Base-by-base conservation (phyloP, 345 rosid genomes). In the Clarkia xantiana region DNA sequence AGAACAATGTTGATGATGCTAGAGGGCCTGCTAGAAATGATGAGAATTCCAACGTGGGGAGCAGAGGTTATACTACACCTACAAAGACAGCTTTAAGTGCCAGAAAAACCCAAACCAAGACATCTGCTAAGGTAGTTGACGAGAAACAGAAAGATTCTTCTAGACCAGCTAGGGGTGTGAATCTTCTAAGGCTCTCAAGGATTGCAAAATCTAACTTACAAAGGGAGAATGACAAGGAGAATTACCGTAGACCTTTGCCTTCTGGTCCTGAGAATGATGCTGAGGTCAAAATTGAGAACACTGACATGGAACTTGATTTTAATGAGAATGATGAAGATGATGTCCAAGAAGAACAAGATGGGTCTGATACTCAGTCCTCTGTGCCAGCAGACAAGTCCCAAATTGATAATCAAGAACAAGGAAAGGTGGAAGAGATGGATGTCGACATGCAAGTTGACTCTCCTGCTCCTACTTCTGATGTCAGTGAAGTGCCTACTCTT, bases 231-330 rank as follows among this genome's bases (percentile, higher is more conserved):
- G 96, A 91, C 65, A 91, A 91, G 72, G 98, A 91, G 75, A 91
- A 91, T 63, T 91, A 91, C 48, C 61, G 98, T 41, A 78, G 96
- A 68, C 94, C 84, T 34, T 62, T 75, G 68, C 82, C 94, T 51
- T 76, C 66, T 57, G 67, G 70, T 55, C 67, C 77, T 40, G 89
- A 86, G 74, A 81, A 81, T 56, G 77, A 83, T 64, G 67, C 96
- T 53, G 96, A 91, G 54, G 89, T 91, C 48, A 84, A 86, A 67
- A 84, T 86, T 40, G 94, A 91, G 68, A 84, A 86, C 72, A 82
- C 78, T 2, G 96, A 91, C 61, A 86, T 91, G 98, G 98, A 91
- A 62, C 98, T 91, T 65, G 89, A 91, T 75, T 91, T 91, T 69
- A 71, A 81, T 59, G 98, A 91, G 74, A 76, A 76, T 52, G 45